A percentile compares a stretch with the other conserved stretches of the same genome.
Evolutionary conservation across 495 filamentous ascomycete species (phyloP).

Genomic region (Podospora appendiculata): DNA sequence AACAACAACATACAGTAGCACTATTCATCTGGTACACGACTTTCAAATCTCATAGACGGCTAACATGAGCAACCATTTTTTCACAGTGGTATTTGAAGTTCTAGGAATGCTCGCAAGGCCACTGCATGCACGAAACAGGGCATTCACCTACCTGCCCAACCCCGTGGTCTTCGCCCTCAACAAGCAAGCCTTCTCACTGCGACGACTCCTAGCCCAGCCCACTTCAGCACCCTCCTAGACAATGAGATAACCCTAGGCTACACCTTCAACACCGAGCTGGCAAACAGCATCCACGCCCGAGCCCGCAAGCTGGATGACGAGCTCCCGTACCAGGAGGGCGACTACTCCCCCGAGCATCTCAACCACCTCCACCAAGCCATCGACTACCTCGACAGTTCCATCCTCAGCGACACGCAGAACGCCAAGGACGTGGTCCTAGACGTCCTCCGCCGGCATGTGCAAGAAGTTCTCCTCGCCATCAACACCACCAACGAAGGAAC

Average conservation of each 20-base stretch:
- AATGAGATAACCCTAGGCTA: not conserved
- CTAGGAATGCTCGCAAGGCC: conserved; percentile 33
- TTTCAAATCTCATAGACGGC: too few relatives aligned
- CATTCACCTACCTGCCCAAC: conserved; percentile 32
- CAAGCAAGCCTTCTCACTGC: conserved; percentile 21
- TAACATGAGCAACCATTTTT: not conserved
- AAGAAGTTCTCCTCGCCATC: conserved; percentile 13
- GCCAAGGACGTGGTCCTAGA: conserved; percentile 13
- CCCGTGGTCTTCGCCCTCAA: conserved; percentile 26
- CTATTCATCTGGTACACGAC: not conserved
- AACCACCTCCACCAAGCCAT: conserved; percentile 12
- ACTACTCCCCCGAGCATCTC: conserved; percentile 9
- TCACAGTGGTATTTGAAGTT: conserved; percentile 33
- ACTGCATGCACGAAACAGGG: conserved; percentile 24
- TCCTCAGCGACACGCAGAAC: conserved; percentile 11
- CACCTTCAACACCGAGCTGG: not conserved
- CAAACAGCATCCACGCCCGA: not conserved
- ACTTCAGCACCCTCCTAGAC: conserved; percentile 10
- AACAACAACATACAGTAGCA: too few relatives aligned
- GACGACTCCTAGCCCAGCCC: conserved; percentile 7
- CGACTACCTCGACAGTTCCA: conserved; percentile 4
- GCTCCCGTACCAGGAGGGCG: conserved; percentile 1
- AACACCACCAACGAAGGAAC: conserved; percentile 6
- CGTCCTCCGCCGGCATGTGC: conserved; percentile 17
- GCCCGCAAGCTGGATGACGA: conserved; percentile 1